Evolutionary conservation across 495 filamentous ascomycete species (phyloP), one percentile per base, ranked within the genome.

Genomic region (Penicillium lagena): DNA sequence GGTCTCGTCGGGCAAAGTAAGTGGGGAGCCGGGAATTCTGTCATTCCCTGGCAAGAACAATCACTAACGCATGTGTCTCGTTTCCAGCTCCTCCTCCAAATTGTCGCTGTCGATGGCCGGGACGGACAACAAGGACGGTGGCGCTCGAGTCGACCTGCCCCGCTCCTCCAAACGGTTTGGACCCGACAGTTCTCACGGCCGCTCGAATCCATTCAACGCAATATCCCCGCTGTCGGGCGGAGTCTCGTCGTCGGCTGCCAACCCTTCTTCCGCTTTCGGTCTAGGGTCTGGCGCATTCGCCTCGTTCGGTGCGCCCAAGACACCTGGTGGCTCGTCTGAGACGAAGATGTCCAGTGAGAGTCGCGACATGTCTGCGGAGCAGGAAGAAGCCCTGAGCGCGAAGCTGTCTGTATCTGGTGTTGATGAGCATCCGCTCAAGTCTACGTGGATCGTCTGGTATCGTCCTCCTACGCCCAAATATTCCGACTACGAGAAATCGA

Each of bases 401-500:
- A 73, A 75, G 54, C 39, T 58, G 38, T 49, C 71, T 9, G 53
- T 65, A 11, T 53, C 70, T 8, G 68, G 73, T 17, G 42, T 62
- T 47, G 64, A 57, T 35, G 72, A 73, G 44, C 85, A 89, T 63
- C 72, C 70, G 35, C 68, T 98, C 50, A 91, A 87, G 62, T 81
- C 89, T 59, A 85, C 80, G 40, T 98, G 93, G 93, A 85, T 95
- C 7, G 87, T 98, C 55, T 96, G 91, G 89, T 98, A 94, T 66
- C 82, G 93, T 27, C 90, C 90, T 31, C 90, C 90, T 38, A 94
- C 90, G 45, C 86, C 87, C 36, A 96, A 96, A 72, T 97, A 89
- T 64, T 90, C 91, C 63, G 93, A 98, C 66, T 98, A 97, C 59
- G 93, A 98, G 63, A 96, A 97, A 70, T 96, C 90, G 11, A 87